Base-by-base conservation (phyloP, 176 grass and related monocot species). In the Zoysia pacifica region DNA sequence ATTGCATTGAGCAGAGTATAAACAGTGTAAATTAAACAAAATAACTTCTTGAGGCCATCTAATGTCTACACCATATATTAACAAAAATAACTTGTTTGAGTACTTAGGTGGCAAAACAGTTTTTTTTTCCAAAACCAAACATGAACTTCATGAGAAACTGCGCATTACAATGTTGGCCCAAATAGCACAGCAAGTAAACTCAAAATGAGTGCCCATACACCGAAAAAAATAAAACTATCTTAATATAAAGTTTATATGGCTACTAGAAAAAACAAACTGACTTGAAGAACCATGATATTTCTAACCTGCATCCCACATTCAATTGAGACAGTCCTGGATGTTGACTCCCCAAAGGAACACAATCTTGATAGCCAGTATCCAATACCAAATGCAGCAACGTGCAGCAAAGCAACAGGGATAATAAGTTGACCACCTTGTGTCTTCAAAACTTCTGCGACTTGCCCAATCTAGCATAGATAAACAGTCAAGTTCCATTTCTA, bases 251-350 rank as follows among this genome's bases (percentile, higher is more conserved):
- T 76, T 63, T 43, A 39, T 79, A 67, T 50, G 58, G 65, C 19
- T 86, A 72, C 35, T 50, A 14, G 11, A 61, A 83, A 48, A 14
- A 82, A 79, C n/a, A 81, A 20, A 51, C 18, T 62, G 60, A 80
- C 84, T 14, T 11, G 55, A 14, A 60, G 72, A 70, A 82, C 41
- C 10, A 60, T 4, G 69, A 42, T 48, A 67, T 86, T 12, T 74
- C 51, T 67, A 89, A 99, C 96, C 96, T 95, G 96, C 92, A 99
- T 99, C 15, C 96, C 92, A 62, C 96, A 99, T 82, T 99, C 96
- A 81, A 99, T 99, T 37, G 96, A 93, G 86, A 99, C 82, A 36
- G 96, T 99, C 65, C 96, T 87, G 55, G 90, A 94, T 76, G 96
- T 99, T 67, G 92, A 99, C 84, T 99, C 96, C 11, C 96, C 92